Percentiles rank a stretch among this genome's conserved stretches.
These are phyloP conservation scores for Saccharomyces mikatae DNA, from an alignment of 805 yeast species.

Conservation along the genomic window DNA sequence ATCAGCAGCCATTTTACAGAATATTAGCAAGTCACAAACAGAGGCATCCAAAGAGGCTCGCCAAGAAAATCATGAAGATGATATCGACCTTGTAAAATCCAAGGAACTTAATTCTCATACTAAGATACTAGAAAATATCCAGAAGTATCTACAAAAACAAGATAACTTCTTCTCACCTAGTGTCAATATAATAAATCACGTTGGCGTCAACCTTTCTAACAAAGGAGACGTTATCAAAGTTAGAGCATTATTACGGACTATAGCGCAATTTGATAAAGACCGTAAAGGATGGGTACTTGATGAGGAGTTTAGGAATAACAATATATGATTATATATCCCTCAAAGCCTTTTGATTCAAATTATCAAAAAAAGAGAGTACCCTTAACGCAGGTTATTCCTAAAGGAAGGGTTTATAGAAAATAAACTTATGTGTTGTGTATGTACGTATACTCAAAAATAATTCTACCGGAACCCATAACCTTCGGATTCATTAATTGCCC, in stretches of 20 bases:
- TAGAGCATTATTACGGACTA: conserved; percentile 58
- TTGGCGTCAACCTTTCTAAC: conserved; percentile 34
- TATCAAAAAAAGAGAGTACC: not conserved
- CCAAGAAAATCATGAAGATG: conserved; percentile 3
- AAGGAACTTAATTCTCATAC: not conserved
- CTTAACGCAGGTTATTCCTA: not conserved
- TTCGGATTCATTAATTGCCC: conserved; percentile 70
- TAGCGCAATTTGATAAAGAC: conserved; percentile 58
- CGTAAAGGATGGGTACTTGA: conserved; percentile 60
- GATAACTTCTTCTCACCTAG: conserved; percentile 41
- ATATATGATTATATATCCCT: not conserved
- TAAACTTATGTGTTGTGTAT: not conserved
- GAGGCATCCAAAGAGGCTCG: conserved; percentile 7
- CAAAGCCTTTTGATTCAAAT: not conserved
- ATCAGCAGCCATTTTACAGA: conserved; percentile 21
- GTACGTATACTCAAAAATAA: not conserved
- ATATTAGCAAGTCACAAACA: conserved; percentile 13
- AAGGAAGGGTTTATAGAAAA: not conserved
- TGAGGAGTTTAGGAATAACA: conserved; percentile 36
- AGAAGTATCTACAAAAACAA: conserved; percentile 32
- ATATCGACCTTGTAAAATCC: not conserved
- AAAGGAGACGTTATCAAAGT: conserved; percentile 52
- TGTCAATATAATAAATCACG: conserved; percentile 36
- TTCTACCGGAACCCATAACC: conserved; percentile 75
- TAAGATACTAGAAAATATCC: conserved; percentile 23